phyloP scores from a whole-genome alignment of 2,329 filamentous ascomycete genomes.

The Cadophora sp. region DNA sequence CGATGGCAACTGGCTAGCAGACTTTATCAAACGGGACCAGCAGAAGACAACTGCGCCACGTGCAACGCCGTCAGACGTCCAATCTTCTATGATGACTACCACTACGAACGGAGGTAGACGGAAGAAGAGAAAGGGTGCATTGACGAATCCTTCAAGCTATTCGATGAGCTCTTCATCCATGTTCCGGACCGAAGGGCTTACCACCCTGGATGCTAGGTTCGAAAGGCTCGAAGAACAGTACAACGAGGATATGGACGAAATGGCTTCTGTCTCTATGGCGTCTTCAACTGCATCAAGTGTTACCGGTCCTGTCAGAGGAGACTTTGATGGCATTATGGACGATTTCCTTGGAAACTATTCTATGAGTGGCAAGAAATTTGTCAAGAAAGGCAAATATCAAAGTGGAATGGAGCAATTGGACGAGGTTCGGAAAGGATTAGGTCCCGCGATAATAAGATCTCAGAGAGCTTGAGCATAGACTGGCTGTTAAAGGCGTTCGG shows the following conservation, averaged over 20 bases:
- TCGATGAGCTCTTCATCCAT: constrained; percentile 92
- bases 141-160: constrained; percentile 86
- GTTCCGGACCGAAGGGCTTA: constrained; percentile 85
- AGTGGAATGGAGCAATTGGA: constrained; percentile 89
- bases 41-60: constrained; percentile 52
- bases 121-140: constrained; percentile 95
- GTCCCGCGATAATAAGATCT: constrained; percentile 69
- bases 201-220: constrained; percentile 86
- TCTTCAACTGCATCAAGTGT: constrained; percentile 73
- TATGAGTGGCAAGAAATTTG: constrained; percentile 73
- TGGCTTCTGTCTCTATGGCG: constrained; percentile 66
- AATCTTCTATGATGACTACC: constrained; percentile 75
- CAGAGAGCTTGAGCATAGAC: constrained; percentile 34
- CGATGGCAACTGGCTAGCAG: constrained; percentile 85
- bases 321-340: constrained; percentile 92
- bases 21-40: constrained; percentile 92
- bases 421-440: constrained; percentile 82
- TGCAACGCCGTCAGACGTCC: constrained; percentile 62
- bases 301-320: constrained; percentile 70
- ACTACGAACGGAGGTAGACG: constrained; percentile 80
- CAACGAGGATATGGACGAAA: constrained; percentile 65
- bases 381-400: constrained; percentile 82
- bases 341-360: constrained; percentile 84
- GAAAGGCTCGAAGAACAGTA: constrained; percentile 89
- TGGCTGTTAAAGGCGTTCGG: constrained; percentile 22